These are phyloP conservation scores for Coemansia sp. DNA, from an alignment of 192 early-diverging fungal genomes.

Conservation along the genomic window DNA sequence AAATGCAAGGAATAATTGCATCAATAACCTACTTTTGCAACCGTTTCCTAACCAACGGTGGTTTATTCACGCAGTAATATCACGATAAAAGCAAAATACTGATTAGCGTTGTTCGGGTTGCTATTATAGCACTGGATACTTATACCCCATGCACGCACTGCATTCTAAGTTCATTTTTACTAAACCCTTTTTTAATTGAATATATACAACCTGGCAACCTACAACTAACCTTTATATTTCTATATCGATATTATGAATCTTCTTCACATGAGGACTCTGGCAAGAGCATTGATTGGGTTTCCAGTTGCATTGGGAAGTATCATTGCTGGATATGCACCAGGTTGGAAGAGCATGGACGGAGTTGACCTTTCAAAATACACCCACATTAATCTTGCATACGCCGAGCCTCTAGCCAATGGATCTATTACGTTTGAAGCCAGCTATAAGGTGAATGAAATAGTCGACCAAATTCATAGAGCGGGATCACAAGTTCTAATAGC, in stretches of 20 bases:
- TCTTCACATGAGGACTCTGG: background rate
- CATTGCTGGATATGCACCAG: slow-evolving; percentile 38
- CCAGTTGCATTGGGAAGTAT: slow-evolving; percentile 9
- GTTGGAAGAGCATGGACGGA: slow-evolving; percentile 26
- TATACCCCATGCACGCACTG: too few species aligned
- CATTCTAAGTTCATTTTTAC: too few species aligned
- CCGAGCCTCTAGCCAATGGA: slow-evolving; percentile 29
- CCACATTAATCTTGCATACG: slow-evolving; percentile 64
- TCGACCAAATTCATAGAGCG: slow-evolving; percentile 16
- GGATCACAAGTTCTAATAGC: slow-evolving; percentile 56
- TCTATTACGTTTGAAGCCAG: slow-evolving; percentile 22
- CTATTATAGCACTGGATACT: too few species aligned
- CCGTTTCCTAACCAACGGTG: too few species aligned
- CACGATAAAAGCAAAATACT: too few species aligned
- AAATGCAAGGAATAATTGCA: too few species aligned
- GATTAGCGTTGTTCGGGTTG: too few species aligned
- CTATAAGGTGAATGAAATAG: slow-evolving; percentile 14
- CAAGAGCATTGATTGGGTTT: background rate
- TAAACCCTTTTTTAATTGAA: too few species aligned
- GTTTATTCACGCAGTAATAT: too few species aligned
- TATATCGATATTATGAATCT: background rate
- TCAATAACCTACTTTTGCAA: too few species aligned
- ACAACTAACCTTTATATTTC: background rate
- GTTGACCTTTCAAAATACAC: slow-evolving; percentile 48
- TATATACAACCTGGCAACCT: too few species aligned